Evolutionary conservation across 345 rosid genomes (phyloP), one percentile per base, ranked within the genome.

Genomic region (Arabidopsis suecica): DNA sequence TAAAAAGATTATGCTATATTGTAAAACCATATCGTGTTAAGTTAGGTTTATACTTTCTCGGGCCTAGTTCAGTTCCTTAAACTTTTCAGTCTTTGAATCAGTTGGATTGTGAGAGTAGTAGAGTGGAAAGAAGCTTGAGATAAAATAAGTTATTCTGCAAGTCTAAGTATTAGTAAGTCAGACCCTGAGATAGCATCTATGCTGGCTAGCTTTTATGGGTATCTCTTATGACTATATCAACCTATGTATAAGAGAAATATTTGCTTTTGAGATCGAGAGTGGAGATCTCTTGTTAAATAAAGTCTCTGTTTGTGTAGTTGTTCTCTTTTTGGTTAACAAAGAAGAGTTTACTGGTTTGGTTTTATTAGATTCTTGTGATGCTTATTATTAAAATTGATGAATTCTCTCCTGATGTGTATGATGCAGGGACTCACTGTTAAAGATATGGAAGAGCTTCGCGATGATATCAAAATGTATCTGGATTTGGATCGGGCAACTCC

Each of bases 371-470:
- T 51, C 47, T 8, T 76, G 25, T 76, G 59, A 53, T 11, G 23
- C 49, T 30, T 69, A 42, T 33, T 51, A 53, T 14, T 33, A 9
- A 14, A 8, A 34, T 32, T 71, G 14, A 78, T 30, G 22, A 40
- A 66, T 33, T 65, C 14, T 11, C 54, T 32, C 18, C 12, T 58
- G 72, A 5, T 16, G 22, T 91, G 86, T 87, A 88, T 71, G 40
- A 75, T 81, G 68, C 84, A 93, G 93, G 98, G 96, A 40, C 84
- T 94, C 85, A 86, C 93, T 1, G 93, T 84, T 56, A 94, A 87
- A 69, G 98, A 91, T 76, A 88, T 88, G 92, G 97, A 91, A 82
- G 98, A 94, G 73, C 95, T 94, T 69, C 93, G 81, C 20, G 97
- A 86, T 77, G 98, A 94, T 83, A 91, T 94, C 71, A 94, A 91